Evolutionary conservation across 2,329 filamentous ascomycete species (phyloP).

Genomic region (Knufia petricola): DNA sequence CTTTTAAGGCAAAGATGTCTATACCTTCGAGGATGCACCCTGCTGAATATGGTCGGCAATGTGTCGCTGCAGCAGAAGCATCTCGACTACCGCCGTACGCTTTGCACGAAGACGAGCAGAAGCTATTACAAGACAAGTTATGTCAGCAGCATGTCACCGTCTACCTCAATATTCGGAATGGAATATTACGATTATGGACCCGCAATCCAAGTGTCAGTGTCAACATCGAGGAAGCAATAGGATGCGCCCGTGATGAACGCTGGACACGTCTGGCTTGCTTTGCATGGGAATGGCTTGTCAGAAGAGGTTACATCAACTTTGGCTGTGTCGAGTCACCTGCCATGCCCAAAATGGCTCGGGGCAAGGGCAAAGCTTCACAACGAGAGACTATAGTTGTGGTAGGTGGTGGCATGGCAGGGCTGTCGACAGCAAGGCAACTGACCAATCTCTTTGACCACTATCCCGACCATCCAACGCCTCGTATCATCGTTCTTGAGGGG

Average conservation of each 20-base stretch:
- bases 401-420: conserved; percentile 85
- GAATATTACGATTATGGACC: conserved; percentile 82
- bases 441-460: conserved; percentile 79
- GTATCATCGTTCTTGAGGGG: conserved; percentile 75
- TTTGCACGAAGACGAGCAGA: conserved; percentile 75
- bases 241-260: conserved; percentile 75
- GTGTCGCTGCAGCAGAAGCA: conserved; percentile 77
- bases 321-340: conserved; percentile 70
- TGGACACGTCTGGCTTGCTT: conserved; percentile 85
- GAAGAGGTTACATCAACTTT: conserved; percentile 92
- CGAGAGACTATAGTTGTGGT: conserved; percentile 74
- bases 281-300: conserved; percentile 84
- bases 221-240: conserved; percentile 73
- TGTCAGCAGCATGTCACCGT: conserved; percentile 84
- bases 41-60: conserved; percentile 80
- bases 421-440: conserved; percentile 85
- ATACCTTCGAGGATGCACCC: conserved; percentile 66
- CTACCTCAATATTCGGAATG: conserved; percentile 92
- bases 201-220: conserved; percentile 76
- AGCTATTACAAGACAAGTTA: conserved; percentile 68
- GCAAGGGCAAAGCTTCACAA: conserved; percentile 37
- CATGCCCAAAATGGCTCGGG: conserved; percentile 32
- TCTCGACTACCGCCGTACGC: conserved; percentile 84
- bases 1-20: conserved; percentile 66
- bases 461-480: conserved; percentile 59